Percentiles rank a stretch among this genome's conserved stretches.
Evolutionary conservation across 1,284 basidiomycete genomes (phyloP).

Genomic region (Farysia itapuensis): DNA sequence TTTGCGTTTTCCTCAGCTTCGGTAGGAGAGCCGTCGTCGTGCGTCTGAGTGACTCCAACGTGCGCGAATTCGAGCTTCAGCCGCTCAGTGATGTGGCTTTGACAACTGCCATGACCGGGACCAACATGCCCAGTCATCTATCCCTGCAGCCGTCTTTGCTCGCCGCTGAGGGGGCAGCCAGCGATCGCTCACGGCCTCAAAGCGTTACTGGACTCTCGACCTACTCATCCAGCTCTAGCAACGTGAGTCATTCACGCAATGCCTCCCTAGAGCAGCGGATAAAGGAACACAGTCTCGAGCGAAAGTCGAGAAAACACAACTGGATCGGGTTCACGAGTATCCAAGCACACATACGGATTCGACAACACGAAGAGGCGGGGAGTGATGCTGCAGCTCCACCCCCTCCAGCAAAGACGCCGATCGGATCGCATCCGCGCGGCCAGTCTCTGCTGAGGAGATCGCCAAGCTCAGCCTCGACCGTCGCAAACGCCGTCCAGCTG

Average conservation of each 20-base stretch:
- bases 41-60: conserved; percentile 37
- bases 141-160: conserved; percentile 6
- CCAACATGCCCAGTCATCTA: conserved; percentile 1
- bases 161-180: background rate
- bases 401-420: background rate
- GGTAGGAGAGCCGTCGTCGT: conserved; percentile 41
- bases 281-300: conserved; percentile 16
- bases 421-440: background rate
- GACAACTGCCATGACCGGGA: background rate
- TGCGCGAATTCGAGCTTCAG: conserved; percentile 42
- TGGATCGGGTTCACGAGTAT: conserved; percentile 35
- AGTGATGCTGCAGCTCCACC: background rate
- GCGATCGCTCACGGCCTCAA: conserved; percentile 9
- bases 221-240: background rate
- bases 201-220: conserved; percentile 4
- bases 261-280: conserved; percentile 22
- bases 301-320: conserved; percentile 24
- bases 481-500: background rate
- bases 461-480: background rate
- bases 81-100: conserved; percentile 20
- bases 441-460: conserved; percentile 7
- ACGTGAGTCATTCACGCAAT: conserved; percentile 6
- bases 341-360: conserved; percentile 23
- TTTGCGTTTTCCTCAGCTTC: conserved; percentile 44
- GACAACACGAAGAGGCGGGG: conserved; percentile 9